Evolutionary conservation across 1,284 basidiomycete genomes (phyloP).

Genomic region (Sutorius eximius): DNA sequence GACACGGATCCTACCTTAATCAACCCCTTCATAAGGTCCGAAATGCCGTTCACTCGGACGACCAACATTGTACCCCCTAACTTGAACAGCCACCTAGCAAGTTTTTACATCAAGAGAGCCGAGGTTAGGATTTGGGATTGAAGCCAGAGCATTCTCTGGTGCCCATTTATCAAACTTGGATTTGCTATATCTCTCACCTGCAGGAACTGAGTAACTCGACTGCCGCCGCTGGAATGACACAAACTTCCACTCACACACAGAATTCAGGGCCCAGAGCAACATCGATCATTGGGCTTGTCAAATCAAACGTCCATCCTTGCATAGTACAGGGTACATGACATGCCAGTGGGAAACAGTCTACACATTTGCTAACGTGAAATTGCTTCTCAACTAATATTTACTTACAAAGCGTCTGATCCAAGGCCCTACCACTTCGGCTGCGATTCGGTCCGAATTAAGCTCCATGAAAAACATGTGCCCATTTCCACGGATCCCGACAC

Average conservation of each 20-base stretch:
- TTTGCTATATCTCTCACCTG: neutral
- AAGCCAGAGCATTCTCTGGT: neutral
- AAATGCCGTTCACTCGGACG: neutral
- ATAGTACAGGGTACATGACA: neutral
- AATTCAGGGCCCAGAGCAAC: neutral
- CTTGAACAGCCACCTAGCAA: no score
- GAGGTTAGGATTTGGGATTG: neutral
- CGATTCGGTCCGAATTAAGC: slow-evolving; percentile 45
- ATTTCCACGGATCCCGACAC: slow-evolving; percentile 44
- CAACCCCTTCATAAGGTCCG: neutral
- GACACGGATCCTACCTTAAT: neutral
- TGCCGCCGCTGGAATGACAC: neutral
- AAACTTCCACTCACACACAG: neutral
- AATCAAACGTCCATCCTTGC: neutral
- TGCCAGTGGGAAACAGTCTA: neutral
- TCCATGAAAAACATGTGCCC: slow-evolving; percentile 58
- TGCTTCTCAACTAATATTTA: neutral
- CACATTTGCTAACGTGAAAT: neutral
- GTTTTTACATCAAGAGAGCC: neutral
- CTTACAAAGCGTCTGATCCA: slow-evolving; percentile 35
- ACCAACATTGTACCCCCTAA: no score
- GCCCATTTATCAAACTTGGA: neutral
- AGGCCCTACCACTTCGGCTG: slow-evolving; percentile 37
- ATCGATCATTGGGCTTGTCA: neutral
- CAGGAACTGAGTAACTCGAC: neutral